Evolutionary conservation across 495 filamentous ascomycete genomes (phyloP).

Genomic region (Pseudoneurospora amorphoporcata): DNA sequence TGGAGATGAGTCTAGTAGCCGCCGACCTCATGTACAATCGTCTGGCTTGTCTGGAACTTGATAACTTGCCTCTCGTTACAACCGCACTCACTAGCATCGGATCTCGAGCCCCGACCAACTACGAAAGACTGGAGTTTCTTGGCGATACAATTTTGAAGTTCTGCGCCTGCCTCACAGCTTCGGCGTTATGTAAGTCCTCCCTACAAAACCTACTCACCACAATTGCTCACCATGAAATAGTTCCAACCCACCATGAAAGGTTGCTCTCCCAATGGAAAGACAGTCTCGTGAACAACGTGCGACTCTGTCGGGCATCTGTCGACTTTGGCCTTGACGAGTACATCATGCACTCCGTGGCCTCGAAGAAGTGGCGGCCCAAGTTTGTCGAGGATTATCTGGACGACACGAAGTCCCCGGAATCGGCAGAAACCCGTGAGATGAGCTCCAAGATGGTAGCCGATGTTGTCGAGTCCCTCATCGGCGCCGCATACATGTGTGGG

Average conservation of each 20-base stretch:
- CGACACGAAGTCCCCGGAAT: neutral
- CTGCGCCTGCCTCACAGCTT: conserved; percentile 54
- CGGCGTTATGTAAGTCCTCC: conserved; percentile 38
- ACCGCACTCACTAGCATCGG: conserved; percentile 63
- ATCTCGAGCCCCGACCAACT: conserved; percentile 53
- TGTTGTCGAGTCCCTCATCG: conserved; percentile 77
- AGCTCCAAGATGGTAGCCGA: conserved; percentile 82
- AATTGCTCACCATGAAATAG: conserved; percentile 11
- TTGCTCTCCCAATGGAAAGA: conserved; percentile 61
- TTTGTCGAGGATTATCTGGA: conserved; percentile 46
- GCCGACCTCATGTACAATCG: conserved; percentile 50
- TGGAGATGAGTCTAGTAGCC: conserved; percentile 57
- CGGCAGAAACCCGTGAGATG: conserved; percentile 28
- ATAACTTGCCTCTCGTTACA: conserved; percentile 47
- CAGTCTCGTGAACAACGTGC: conserved; percentile 60
- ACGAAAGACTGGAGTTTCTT: conserved; percentile 82
- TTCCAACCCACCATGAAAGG: conserved; percentile 67
- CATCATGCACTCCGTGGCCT: conserved; percentile 44
- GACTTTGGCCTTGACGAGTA: conserved; percentile 57
- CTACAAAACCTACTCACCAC: neutral
- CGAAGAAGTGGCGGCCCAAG: conserved; percentile 59
- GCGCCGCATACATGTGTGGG: conserved; percentile 64
- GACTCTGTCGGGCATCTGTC: conserved; percentile 54
- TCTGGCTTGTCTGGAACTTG: conserved; percentile 45
- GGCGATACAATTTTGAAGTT: conserved; percentile 84